Percentiles rank a stretch among this genome's conserved stretches.
These are phyloP conservation scores for Phialemonium atrogriseum DNA, from an alignment of 2,329 filamentous ascomycete species.

Conservation along the genomic window DNA sequence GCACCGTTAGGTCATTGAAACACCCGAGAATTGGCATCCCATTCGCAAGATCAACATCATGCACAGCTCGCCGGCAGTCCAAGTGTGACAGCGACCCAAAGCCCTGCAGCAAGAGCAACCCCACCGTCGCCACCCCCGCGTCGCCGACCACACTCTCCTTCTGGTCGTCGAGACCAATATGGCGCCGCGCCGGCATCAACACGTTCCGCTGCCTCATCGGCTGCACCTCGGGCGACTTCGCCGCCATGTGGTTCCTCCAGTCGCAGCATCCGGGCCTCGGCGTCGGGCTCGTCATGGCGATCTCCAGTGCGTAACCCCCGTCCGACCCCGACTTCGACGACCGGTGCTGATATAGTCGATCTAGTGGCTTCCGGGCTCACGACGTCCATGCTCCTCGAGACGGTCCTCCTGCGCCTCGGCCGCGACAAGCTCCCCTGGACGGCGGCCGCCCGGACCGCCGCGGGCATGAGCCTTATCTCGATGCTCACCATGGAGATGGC, in stretches of 20 bases:
- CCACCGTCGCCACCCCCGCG: too few species aligned
- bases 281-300: constrained; percentile 39
- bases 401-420: constrained; percentile 37
- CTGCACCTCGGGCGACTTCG: constrained; percentile 48
- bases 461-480: constrained; percentile 50
- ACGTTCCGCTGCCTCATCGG: constrained; percentile 47
- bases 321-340: too few species aligned
- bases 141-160: too few species aligned
- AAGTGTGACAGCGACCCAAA: too few species aligned
- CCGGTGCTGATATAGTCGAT: too few species aligned
- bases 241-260: constrained; percentile 47
- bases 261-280: constrained; percentile 35
- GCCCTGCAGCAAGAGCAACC: too few species aligned
- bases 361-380: constrained; percentile 44
- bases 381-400: constrained; percentile 44
- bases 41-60: too few species aligned
- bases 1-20: too few species aligned
- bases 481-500: constrained; percentile 51
- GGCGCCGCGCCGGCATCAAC: constrained; percentile 44
- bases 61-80: too few species aligned
- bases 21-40: too few species aligned
- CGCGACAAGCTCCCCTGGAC: constrained; percentile 38
- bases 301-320: too few species aligned
- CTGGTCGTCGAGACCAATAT: constrained; percentile 25
- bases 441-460: constrained; percentile 39